These are phyloP conservation scores for Alternaria sp. DNA, from an alignment of 2,329 filamentous ascomycete species.

Conservation along the genomic window DNA sequence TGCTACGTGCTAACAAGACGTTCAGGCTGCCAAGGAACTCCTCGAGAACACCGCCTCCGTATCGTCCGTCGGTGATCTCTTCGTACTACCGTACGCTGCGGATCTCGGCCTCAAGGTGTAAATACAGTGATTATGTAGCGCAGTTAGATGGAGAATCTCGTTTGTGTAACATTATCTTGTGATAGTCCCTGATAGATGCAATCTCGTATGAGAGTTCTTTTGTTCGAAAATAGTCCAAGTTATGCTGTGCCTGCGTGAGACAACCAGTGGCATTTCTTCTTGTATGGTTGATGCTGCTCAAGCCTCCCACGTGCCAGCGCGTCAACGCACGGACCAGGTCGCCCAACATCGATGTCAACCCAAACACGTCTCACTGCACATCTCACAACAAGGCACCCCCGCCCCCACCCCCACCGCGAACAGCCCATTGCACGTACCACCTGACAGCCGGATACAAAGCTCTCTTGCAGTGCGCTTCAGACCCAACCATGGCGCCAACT, in stretches of 20 bases:
- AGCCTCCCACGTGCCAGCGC: constrained; percentile 16
- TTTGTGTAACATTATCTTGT: constrained; percentile 54
- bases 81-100: constrained; percentile 88
- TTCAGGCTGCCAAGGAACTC: constrained; percentile 84
- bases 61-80: constrained; percentile 88
- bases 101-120: constrained; percentile 96
- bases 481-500: constrained; percentile 64
- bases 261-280: neutral
- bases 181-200: constrained; percentile 52
- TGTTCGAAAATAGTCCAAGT: constrained; percentile 22
- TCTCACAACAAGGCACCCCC: neutral
- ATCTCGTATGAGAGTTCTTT: constrained; percentile 47
- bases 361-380: neutral
- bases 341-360: constrained; percentile 6
- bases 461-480: neutral
- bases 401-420: neutral
- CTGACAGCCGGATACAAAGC: accelerated
- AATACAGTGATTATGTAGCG: constrained; percentile 53
- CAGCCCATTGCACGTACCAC: neutral
- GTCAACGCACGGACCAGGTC: constrained; percentile 2
- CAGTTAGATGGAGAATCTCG: constrained; percentile 41
- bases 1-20: constrained; percentile 26
- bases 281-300: neutral
- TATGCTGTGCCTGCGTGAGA: neutral
- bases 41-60: constrained; percentile 89